Conservation (phyloP, 371 early-diverging fungal genomes). For the Dentiscutata heterogama region DNA sequence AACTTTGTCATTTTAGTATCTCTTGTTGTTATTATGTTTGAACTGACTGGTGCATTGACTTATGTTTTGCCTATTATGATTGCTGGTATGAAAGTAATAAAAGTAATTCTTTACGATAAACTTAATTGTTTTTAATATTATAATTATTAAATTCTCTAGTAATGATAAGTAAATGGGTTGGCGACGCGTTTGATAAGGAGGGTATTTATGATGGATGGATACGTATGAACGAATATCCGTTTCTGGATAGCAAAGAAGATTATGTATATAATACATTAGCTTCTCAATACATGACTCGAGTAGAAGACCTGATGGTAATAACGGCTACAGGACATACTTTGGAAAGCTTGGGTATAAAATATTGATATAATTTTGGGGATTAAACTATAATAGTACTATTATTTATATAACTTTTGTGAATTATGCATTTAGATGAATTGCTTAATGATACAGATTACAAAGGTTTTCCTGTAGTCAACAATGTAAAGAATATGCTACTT, state of each 20-base stretch:
- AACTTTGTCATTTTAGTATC: constrained; percentile 54
- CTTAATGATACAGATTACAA: constrained; percentile 64
- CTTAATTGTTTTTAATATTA: neutral
- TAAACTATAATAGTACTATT: neutral
- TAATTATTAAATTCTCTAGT: constrained; percentile 47
- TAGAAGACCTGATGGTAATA: constrained; percentile 67
- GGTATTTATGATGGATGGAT: constrained; percentile 91
- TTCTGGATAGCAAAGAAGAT: constrained; percentile 83
- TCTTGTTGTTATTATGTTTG: constrained; percentile 87
- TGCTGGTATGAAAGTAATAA: constrained; percentile 49
- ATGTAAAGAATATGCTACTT: constrained; percentile 61
- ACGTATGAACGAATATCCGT: constrained; percentile 84
- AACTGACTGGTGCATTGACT: constrained; percentile 84
- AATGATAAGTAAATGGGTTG: constrained; percentile 87
- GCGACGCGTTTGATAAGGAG: constrained; percentile 79
- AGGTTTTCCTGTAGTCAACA: constrained; percentile 80
- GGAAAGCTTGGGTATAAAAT: constrained; percentile 54
- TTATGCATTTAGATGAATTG: constrained; percentile 54
- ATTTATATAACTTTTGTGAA: constrained; percentile 1
- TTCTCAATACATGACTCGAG: constrained; percentile 67
- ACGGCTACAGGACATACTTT: constrained; percentile 62
- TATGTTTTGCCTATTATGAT: constrained; percentile 92
- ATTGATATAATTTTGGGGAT: neutral
- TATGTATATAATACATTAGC: constrained; percentile 74
- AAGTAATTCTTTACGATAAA: neutral